Evolutionary conservation across 768 basidiomycete genomes (phyloP).

Genomic region (Crassisporium funariophilum): DNA sequence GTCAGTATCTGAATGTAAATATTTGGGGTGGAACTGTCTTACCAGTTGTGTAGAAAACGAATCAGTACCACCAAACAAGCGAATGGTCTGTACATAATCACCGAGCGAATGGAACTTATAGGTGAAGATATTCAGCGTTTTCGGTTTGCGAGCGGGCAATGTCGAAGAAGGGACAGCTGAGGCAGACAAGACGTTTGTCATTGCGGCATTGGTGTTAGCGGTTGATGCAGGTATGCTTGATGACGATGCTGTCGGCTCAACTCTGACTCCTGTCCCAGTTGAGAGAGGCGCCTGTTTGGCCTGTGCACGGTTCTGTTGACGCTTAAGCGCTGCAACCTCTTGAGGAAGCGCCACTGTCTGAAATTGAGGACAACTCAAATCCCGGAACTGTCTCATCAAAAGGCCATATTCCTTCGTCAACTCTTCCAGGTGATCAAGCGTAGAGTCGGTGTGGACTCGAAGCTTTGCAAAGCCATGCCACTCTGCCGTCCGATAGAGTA

Average conservation of each 20-base stretch:
- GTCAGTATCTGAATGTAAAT: slow-evolving; percentile 3
- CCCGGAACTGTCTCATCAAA: slow-evolving; percentile 28
- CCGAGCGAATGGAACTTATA: slow-evolving; percentile 42
- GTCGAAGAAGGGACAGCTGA: slow-evolving; percentile 5
- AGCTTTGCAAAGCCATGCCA: slow-evolving; percentile 37
- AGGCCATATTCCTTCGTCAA: slow-evolving; percentile 28
- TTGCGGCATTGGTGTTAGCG: slow-evolving; percentile 4
- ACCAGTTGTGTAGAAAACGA: slow-evolving; percentile 42
- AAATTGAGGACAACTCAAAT: slow-evolving; percentile 23
- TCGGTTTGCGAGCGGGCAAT: slow-evolving; percentile 8
- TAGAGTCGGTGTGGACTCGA: slow-evolving; percentile 27
- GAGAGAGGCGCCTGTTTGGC: neutral
- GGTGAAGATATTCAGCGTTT: slow-evolving; percentile 30
- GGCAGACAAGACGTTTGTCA: slow-evolving; percentile 1
- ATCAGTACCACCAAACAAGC: slow-evolving; percentile 34
- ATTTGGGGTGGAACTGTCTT: slow-evolving; percentile 7
- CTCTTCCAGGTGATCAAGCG: slow-evolving; percentile 23
- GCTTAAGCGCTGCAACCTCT: slow-evolving; percentile 33
- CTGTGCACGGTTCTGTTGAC: slow-evolving; percentile 4
- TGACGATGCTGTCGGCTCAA: slow-evolving; percentile 1
- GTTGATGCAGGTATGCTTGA: slow-evolving; percentile 1
- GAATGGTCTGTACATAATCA: slow-evolving; percentile 32
- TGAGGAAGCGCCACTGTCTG: slow-evolving; percentile 35
- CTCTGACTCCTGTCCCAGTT: neutral
- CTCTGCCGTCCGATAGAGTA: slow-evolving; percentile 33